phyloP scores from a whole-genome alignment of 2,329 filamentous ascomycete genomes.

The Xylaria sp. region DNA sequence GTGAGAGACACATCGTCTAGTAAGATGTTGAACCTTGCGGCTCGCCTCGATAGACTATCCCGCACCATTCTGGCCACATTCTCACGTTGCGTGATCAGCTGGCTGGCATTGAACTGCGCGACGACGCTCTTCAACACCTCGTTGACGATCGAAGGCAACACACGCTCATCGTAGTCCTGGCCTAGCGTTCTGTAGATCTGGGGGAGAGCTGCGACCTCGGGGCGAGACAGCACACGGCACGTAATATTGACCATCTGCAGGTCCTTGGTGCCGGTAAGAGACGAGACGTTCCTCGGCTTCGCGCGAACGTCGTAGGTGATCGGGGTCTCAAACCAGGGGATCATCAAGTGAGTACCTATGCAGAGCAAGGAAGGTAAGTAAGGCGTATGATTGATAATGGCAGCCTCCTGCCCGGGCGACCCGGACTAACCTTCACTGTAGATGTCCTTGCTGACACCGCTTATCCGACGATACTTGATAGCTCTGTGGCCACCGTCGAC shows the following conservation, averaged over 20 bases:
- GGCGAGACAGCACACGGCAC: conserved; percentile 95
- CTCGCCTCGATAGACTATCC: conserved; percentile 88
- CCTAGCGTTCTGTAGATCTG: conserved; percentile 97
- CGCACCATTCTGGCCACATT: conserved; percentile 89
- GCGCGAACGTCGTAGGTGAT: conserved; percentile 97
- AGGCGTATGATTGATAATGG: not conserved
- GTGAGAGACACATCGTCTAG: conserved; percentile 97
- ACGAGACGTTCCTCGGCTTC: conserved; percentile 94
- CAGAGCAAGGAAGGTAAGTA: conserved; percentile 21
- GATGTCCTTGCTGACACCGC: conserved; percentile 94
- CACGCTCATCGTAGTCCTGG: conserved; percentile 94
- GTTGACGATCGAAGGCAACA: conserved; percentile 96
- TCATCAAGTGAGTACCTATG: conserved; percentile 83
- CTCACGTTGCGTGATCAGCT: conserved; percentile 98
- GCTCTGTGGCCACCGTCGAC: conserved; percentile 98
- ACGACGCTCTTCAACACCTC: conserved; percentile 99
- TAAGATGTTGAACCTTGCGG: conserved; percentile 95
- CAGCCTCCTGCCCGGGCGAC: not conserved
- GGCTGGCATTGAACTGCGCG: conserved; percentile 97
- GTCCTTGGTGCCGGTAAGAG: conserved; percentile 97
- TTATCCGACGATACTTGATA: conserved; percentile 95
- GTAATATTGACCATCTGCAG: conserved; percentile 99
- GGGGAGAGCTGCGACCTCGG: conserved; percentile 83
- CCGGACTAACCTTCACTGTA: conserved; percentile 78
- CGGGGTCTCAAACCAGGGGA: conserved; percentile 97